phyloP scores from a whole-genome alignment of 805 yeast species.

The Teunomyces aglyptinius region DNA sequence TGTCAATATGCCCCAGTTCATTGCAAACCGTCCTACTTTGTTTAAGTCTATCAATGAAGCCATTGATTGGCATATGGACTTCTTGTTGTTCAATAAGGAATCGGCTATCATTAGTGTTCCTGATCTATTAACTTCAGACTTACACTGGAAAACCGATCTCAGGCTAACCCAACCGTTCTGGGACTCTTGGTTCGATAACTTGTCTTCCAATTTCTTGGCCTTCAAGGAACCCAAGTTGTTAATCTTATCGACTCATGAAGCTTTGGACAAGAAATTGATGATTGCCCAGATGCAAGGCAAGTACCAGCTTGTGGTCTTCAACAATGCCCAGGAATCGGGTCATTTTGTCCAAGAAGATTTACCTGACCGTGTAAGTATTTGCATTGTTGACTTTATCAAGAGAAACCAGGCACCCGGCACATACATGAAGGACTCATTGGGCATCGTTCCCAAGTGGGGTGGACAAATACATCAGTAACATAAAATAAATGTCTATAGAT shows the following conservation, averaged over 20 bases:
- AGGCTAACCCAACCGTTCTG: constrained; percentile 63
- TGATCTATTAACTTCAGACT: constrained; percentile 43
- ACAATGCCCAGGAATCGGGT: constrained; percentile 56
- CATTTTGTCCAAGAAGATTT: constrained; percentile 96
- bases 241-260: constrained; percentile 84
- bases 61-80: constrained; percentile 75
- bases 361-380: constrained; percentile 63
- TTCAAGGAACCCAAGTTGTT: constrained; percentile 59
- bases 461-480: constrained; percentile 5
- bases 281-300: constrained; percentile 99
- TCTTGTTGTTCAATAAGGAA: constrained; percentile 50
- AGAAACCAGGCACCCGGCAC: constrained; percentile 40
- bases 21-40: constrained; percentile 58
- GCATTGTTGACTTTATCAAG: constrained; percentile 49
- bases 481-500: neutral
- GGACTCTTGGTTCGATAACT: constrained; percentile 75
- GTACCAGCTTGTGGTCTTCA: constrained; percentile 81
- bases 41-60: constrained; percentile 59
- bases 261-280: constrained; percentile 78
- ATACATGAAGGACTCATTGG: constrained; percentile 28
- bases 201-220: constrained; percentile 52
- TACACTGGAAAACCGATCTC: constrained; percentile 67
- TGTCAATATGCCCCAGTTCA: constrained; percentile 61
- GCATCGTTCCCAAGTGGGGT: constrained; percentile 39
- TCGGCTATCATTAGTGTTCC: constrained; percentile 84